These are phyloP conservation scores for Mycena venus DNA, from an alignment of 768 basidiomycete genomes.

Conservation along the genomic window DNA sequence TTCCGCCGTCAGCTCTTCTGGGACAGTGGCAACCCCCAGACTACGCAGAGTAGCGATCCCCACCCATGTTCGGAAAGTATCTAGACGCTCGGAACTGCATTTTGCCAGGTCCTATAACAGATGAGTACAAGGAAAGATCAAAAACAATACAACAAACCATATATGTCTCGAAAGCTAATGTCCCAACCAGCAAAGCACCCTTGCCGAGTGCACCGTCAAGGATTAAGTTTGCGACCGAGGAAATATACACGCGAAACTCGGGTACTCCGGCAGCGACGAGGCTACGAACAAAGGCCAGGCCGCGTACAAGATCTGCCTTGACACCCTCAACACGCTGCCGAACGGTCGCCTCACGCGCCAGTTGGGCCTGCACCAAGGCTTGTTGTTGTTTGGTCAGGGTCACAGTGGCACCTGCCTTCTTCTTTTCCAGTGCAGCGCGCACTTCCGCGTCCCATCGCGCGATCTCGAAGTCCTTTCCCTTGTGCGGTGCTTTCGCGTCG, in stretches of 20 bases:
- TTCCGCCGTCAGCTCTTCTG: slow-evolving; percentile 81
- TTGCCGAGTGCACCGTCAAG: slow-evolving; percentile 74
- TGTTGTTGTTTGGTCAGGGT: slow-evolving; percentile 88
- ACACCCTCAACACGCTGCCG: slow-evolving; percentile 70
- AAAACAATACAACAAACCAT: slow-evolving; percentile 59
- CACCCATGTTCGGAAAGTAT: slow-evolving; percentile 76
- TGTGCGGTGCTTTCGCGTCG: slow-evolving; percentile 59
- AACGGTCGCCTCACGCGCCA: slow-evolving; percentile 81
- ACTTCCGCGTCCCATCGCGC: slow-evolving; percentile 97
- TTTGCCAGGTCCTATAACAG: slow-evolving; percentile 70
- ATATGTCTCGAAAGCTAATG: slow-evolving; percentile 80
- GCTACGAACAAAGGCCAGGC: slow-evolving; percentile 76
- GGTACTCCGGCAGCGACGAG: slow-evolving; percentile 65
- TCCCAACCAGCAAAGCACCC: slow-evolving; percentile 74
- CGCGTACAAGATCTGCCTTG: slow-evolving; percentile 71
- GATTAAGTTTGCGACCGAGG: slow-evolving; percentile 69
- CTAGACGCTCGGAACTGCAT: slow-evolving; percentile 82
- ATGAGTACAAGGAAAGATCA: not conserved
- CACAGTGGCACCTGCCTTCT: slow-evolving; percentile 55
- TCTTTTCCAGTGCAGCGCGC: slow-evolving; percentile 86
- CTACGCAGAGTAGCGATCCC: slow-evolving; percentile 89
- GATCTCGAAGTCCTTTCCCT: slow-evolving; percentile 91
- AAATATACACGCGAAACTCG: slow-evolving; percentile 69
- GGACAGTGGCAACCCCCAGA: slow-evolving; percentile 73
- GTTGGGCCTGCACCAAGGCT: slow-evolving; percentile 85